Conservation (phyloP, 1,139 yeast genomes). For the Geotrichum australiense region DNA sequence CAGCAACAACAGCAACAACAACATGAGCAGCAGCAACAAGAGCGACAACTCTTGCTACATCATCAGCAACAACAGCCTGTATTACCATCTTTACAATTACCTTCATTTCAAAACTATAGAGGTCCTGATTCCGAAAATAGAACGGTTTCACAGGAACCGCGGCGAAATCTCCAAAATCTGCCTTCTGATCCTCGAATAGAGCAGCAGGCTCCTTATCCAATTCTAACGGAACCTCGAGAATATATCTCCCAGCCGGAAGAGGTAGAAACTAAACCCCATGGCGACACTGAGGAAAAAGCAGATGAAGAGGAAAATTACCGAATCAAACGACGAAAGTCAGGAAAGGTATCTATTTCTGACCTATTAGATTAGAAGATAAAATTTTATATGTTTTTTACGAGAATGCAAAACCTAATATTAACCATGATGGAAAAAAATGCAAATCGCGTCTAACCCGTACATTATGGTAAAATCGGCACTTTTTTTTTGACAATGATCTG, state of each 20-base stretch:
- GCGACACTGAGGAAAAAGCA: not conserved
- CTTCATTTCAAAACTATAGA: not conserved
- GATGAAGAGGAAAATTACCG: not conserved
- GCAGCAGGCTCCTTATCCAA: too few relatives aligned
- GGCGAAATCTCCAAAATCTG: not conserved
- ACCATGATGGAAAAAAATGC: too few relatives aligned
- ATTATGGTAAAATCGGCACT: too few relatives aligned
- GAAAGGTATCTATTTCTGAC: slow-evolving; percentile 6
- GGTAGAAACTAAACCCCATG: not conserved
- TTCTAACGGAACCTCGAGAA: not conserved
- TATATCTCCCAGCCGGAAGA: not conserved
- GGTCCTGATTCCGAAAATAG: not conserved
- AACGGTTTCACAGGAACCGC: not conserved
- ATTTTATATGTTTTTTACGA: too few relatives aligned
- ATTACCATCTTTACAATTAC: not conserved
- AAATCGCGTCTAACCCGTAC: too few relatives aligned
- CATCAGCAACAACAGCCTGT: not conserved
- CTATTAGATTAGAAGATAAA: slow-evolving; percentile 7
- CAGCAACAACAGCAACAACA: not conserved
- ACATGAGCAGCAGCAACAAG: not conserved
- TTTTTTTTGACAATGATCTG: too few relatives aligned
- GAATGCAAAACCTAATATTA: too few relatives aligned
- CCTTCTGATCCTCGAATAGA: too few relatives aligned
- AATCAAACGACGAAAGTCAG: not conserved
- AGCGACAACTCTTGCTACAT: not conserved